These are phyloP conservation scores for Vitis hybrid DNA, from an alignment of 177 flowering plant species.

Conservation along the genomic window DNA sequence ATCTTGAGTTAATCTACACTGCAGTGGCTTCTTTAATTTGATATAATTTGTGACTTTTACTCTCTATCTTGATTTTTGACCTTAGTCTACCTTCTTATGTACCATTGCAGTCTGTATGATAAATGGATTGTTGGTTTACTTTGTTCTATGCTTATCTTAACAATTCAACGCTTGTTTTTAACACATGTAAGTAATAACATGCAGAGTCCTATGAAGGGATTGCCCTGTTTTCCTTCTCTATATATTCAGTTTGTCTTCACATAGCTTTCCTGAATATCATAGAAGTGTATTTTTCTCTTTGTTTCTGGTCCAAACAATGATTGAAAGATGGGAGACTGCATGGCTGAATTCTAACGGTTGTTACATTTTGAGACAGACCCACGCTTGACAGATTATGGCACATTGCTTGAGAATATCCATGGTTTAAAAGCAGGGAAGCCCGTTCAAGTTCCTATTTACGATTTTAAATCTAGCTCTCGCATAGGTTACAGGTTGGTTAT, in stretches of 20 bases:
- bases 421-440: slow-evolving; percentile 79
- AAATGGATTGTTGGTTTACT: too few relatives aligned
- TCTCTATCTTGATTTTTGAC: too few relatives aligned
- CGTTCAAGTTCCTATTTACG: slow-evolving; percentile 90
- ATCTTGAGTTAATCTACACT: too few relatives aligned
- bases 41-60: too few relatives aligned
- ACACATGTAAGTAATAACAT: too few relatives aligned
- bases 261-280: neutral
- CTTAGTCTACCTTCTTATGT: too few relatives aligned
- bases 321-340: slow-evolving; percentile 2
- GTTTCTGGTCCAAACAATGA: neutral
- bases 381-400: slow-evolving; percentile 90
- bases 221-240: too few relatives aligned
- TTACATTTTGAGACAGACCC: slow-evolving; percentile 68
- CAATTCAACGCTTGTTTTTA: too few relatives aligned
- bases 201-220: too few relatives aligned
- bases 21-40: too few relatives aligned
- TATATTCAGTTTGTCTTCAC: neutral
- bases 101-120: too few relatives aligned
- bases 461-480: slow-evolving; percentile 88
- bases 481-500: slow-evolving; percentile 75
- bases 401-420: slow-evolving; percentile 80
- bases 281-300: neutral
- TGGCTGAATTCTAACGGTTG: slow-evolving; percentile 20
- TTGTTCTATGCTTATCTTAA: too few relatives aligned